Conservation (phyloP, 2,329 filamentous ascomycete genomes). For the Colletotrichum echinochloae region DNA sequence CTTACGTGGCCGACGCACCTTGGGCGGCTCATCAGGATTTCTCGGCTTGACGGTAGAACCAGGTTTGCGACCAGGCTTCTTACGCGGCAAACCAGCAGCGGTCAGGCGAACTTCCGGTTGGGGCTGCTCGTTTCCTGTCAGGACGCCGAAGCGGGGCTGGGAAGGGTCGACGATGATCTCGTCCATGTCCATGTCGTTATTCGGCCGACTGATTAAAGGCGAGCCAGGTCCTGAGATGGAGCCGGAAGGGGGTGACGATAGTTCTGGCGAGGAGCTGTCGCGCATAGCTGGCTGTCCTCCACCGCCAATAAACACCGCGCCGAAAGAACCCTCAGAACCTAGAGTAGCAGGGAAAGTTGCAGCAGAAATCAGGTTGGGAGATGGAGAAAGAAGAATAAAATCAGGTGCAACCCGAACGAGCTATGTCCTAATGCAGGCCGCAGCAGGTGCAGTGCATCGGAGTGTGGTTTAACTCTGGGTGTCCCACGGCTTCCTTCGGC, state of each 20-base stretch:
- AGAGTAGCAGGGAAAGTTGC: background rate
- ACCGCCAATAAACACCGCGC: conserved; percentile 31
- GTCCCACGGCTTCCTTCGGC: conserved; percentile 10
- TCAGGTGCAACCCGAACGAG: background rate
- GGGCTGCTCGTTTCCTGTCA: conserved; percentile 43
- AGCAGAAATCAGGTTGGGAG: background rate
- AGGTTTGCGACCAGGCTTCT: conserved; percentile 75
- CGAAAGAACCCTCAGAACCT: conserved; percentile 7
- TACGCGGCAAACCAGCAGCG: conserved; percentile 68
- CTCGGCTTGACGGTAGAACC: conserved; percentile 65
- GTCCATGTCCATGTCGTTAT: conserved; percentile 56
- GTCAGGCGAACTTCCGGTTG: conserved; percentile 54
- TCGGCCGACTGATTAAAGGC: conserved; percentile 50
- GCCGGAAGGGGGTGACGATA: conserved; percentile 65
- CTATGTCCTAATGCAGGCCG: background rate
- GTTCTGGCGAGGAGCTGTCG: conserved; percentile 60
- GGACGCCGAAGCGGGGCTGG: conserved; percentile 49
- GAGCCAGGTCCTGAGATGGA: conserved; percentile 63
- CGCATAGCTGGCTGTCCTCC: conserved; percentile 42
- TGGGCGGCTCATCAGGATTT: conserved; percentile 57
- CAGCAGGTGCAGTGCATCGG: conserved; percentile 19
- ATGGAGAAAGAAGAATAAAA: background rate
- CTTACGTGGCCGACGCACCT: conserved; percentile 67
- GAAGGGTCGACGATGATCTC: conserved; percentile 63
- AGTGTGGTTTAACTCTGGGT: background rate